Evolutionary conservation across 2,329 filamentous ascomycete genomes (phyloP).

Genomic region (Hymenoscyphus albidus): DNA sequence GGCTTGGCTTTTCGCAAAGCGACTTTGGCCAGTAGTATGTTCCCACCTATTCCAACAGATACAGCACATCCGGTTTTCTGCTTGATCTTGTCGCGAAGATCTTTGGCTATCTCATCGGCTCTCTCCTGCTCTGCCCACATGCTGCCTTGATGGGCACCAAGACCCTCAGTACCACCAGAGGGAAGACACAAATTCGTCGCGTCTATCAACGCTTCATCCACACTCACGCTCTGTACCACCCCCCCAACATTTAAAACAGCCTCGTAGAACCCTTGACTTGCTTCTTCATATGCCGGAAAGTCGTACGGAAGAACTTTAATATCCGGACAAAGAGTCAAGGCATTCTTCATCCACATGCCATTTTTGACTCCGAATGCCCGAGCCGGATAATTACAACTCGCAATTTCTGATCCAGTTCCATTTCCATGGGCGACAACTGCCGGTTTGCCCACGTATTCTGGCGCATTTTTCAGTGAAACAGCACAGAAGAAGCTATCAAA

Average conservation of each 20-base stretch:
- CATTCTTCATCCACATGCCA: conserved; percentile 99
- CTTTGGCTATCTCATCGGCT: conserved; percentile 66
- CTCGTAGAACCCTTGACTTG: conserved; percentile 83
- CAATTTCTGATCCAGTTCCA: conserved; percentile 87
- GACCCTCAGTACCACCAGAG: conserved; percentile 62
- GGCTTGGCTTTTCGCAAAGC: conserved; percentile 90
- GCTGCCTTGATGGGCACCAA: conserved; percentile 61
- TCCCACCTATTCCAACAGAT: conserved; percentile 87
- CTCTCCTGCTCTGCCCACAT: conserved; percentile 75
- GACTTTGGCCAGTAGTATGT: conserved; percentile 87
- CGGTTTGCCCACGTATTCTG: conserved; percentile 73
- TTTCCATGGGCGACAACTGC: conserved; percentile 84
- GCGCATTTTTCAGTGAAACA: conserved; percentile 75
- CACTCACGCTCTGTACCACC: conserved; percentile 89
- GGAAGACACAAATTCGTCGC: conserved; percentile 67
- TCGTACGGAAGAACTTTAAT: conserved; percentile 93
- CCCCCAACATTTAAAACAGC: conserved; percentile 76
- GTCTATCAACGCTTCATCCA: conserved; percentile 91
- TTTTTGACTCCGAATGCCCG: conserved; percentile 86
- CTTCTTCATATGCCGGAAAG: conserved; percentile 90
- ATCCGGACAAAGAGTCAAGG: conserved; percentile 76
- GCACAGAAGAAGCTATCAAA: conserved; percentile 99
- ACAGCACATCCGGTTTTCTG: conserved; percentile 77
- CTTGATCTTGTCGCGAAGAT: conserved; percentile 67
- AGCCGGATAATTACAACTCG: conserved; percentile 94